A percentile compares a stretch with the other conserved stretches of the same genome.
These are phyloP conservation scores for Trichophyton benhamiae DNA, from an alignment of 2,329 filamentous ascomycete species.

Conservation along the genomic window DNA sequence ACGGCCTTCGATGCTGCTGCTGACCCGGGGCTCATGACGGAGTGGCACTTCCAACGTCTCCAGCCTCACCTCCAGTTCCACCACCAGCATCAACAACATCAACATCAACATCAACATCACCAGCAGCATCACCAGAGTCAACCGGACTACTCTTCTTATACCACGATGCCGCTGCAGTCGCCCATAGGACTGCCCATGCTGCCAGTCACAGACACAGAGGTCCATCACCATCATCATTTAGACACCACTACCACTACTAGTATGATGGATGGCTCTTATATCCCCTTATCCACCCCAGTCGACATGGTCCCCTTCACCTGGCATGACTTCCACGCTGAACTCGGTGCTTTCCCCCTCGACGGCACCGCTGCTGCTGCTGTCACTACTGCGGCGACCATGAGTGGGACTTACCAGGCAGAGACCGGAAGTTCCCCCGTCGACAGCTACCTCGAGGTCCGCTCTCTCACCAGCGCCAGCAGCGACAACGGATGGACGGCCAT, in stretches of 20 bases:
- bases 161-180: slow-evolving; percentile 36
- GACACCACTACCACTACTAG: slow-evolving; percentile 32
- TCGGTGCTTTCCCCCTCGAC: slow-evolving; percentile 45
- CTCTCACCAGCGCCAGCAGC: slow-evolving; percentile 63
- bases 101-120: slow-evolving; percentile 33
- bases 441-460: slow-evolving; percentile 75
- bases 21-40: slow-evolving; percentile 33
- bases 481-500: slow-evolving; percentile 81
- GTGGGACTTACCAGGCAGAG: slow-evolving; percentile 30
- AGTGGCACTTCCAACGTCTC: slow-evolving; percentile 36
- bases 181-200: slow-evolving; percentile 39
- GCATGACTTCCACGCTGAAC: slow-evolving; percentile 65
- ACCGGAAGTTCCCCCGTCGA: slow-evolving; percentile 56
- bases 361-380: neutral
- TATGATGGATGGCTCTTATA: slow-evolving; percentile 53
- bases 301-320: slow-evolving; percentile 58
- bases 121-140: slow-evolving; percentile 33
- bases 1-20: slow-evolving; percentile 25
- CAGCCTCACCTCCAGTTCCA: slow-evolving; percentile 29
- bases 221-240: slow-evolving; percentile 31
- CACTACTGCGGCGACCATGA: slow-evolving; percentile 15
- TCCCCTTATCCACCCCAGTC: slow-evolving; percentile 42
- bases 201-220: slow-evolving; percentile 41
- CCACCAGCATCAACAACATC: slow-evolving; percentile 33
- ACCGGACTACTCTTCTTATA: slow-evolving; percentile 46